A percentile compares a stretch with the other conserved stretches of the same genome.
These are phyloP conservation scores for Aspergillus caelatus DNA, from an alignment of 2,329 filamentous ascomycete species.

Conservation along the genomic window DNA sequence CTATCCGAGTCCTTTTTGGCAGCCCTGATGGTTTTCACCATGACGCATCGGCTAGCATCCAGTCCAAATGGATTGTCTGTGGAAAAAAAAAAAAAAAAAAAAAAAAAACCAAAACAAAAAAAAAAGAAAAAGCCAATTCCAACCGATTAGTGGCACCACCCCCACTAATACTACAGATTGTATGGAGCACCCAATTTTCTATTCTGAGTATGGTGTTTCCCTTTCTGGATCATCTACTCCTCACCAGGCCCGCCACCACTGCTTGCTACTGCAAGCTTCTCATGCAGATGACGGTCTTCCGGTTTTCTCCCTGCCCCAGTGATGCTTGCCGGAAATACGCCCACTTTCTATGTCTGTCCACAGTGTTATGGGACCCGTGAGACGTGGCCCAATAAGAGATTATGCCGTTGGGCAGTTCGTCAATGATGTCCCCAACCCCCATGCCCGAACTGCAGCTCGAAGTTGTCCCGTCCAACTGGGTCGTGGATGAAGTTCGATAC, in stretches of 20 bases:
- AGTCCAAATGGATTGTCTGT: slow-evolving; percentile 1
- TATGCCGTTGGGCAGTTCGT: slow-evolving; percentile 35
- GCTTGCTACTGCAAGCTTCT: slow-evolving; percentile 32
- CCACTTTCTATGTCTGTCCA: slow-evolving; percentile 27
- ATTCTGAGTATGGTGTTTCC: slow-evolving; percentile 27
- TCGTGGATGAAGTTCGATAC: slow-evolving; percentile 35
- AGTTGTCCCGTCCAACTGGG: slow-evolving; percentile 32
- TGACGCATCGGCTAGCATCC: slow-evolving; percentile 5
- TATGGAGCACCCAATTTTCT: slow-evolving; percentile 24
- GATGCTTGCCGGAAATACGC: slow-evolving; percentile 23
- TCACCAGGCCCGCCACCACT: slow-evolving; percentile 26
- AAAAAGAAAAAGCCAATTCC: slow-evolving; percentile 17
- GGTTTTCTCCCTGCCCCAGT: slow-evolving; percentile 32
- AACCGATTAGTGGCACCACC: slow-evolving; percentile 30
- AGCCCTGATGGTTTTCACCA: not conserved
- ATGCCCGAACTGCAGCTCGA: slow-evolving; percentile 33
- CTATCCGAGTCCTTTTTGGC: not conserved
- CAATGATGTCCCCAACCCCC: slow-evolving; percentile 34
- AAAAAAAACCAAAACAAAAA: slow-evolving; percentile 14
- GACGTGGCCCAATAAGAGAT: slow-evolving; percentile 47
- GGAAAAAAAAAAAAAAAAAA: slow-evolving; percentile 4
- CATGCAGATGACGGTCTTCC: slow-evolving; percentile 32
- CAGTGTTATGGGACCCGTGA: slow-evolving; percentile 33
- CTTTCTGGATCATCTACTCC: slow-evolving; percentile 26
- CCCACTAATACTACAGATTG: slow-evolving; percentile 22